Conservation (phyloP, 2,329 filamentous ascomycete genomes). For the Pyrenochaeta sp. region DNA sequence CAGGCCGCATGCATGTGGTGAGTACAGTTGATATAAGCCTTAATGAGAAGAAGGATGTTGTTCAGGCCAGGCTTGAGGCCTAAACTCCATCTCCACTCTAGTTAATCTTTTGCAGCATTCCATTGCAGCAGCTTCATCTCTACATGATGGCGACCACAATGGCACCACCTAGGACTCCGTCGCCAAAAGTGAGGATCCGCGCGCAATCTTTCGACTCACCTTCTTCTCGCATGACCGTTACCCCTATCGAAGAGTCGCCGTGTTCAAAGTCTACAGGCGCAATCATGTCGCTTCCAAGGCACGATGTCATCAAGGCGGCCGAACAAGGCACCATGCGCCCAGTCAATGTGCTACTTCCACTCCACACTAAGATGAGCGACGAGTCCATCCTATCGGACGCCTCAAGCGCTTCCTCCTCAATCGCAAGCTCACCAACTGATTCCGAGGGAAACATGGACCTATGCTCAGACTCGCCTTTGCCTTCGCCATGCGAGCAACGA, state of each 20-base stretch:
- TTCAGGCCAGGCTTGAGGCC: slow-evolving; percentile 17
- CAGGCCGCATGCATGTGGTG: slow-evolving; percentile 23
- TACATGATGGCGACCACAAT: slow-evolving; percentile 30
- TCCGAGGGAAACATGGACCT: slow-evolving; percentile 20
- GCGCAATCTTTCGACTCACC: slow-evolving; percentile 48
- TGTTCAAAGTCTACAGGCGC: slow-evolving; percentile 47
- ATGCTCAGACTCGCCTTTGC: slow-evolving; percentile 9
- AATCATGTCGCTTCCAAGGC: slow-evolving; percentile 29
- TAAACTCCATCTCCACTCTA: slow-evolving; percentile 1
- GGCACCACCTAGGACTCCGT: slow-evolving; percentile 43
- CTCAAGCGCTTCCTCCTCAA: slow-evolving; percentile 22
- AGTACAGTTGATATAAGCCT: slow-evolving; percentile 28
- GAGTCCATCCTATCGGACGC: slow-evolving; percentile 39
- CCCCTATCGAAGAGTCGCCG: slow-evolving; percentile 44
- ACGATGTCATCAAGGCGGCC: slow-evolving; percentile 30
- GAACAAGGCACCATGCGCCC: slow-evolving; percentile 19
- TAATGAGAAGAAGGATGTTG: slow-evolving; percentile 7
- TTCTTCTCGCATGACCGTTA: slow-evolving; percentile 38
- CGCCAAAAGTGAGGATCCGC: slow-evolving; percentile 47
- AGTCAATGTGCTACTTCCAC: slow-evolving; percentile 24
- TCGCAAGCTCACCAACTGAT: slow-evolving; percentile 36
- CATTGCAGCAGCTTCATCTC: slow-evolving; percentile 1
- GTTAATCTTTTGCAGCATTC: not conserved
- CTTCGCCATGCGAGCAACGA: slow-evolving; percentile 2
- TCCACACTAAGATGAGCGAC: slow-evolving; percentile 46